These are phyloP conservation scores for Hypoxylon lenormandii DNA, from an alignment of 495 filamentous ascomycete genomes.

Conservation along the genomic window DNA sequence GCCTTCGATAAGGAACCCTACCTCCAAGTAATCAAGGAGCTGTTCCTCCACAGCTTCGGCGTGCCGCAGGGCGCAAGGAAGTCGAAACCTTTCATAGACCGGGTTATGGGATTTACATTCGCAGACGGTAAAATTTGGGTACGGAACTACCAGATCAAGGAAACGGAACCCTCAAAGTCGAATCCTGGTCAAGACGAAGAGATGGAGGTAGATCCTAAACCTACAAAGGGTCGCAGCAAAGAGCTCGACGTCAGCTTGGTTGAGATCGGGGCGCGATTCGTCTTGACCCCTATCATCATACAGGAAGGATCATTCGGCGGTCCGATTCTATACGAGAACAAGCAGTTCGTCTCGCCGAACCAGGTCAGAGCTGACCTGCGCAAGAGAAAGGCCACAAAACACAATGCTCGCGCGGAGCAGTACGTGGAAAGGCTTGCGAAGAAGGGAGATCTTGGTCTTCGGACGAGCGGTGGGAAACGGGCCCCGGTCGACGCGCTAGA, in stretches of 20 bases:
- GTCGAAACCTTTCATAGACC: slow-evolving; percentile 95
- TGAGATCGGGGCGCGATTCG: slow-evolving; percentile 95
- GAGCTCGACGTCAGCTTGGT: slow-evolving; percentile 83
- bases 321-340: slow-evolving; percentile 98
- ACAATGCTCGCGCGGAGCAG: slow-evolving; percentile 78
- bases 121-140: slow-evolving; percentile 98
- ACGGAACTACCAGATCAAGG: slow-evolving; percentile 90
- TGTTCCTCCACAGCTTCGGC: slow-evolving; percentile 91
- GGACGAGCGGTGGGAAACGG: slow-evolving; percentile 70
- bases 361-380: slow-evolving; percentile 86
- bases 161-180: slow-evolving; percentile 73
- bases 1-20: slow-evolving; percentile 81
- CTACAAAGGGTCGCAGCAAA: slow-evolving; percentile 55
- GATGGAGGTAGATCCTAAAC: slow-evolving; percentile 43
- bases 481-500: slow-evolving; percentile 78
- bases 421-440: slow-evolving; percentile 76
- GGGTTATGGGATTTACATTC: slow-evolving; percentile 90
- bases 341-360: slow-evolving; percentile 96
- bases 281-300: slow-evolving; percentile 94
- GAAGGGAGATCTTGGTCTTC: slow-evolving; percentile 79
- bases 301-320: slow-evolving; percentile 95
- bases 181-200: slow-evolving; percentile 53
- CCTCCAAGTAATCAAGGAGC: slow-evolving; percentile 80
- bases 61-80: slow-evolving; percentile 89
- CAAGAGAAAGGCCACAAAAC: slow-evolving; percentile 76